Evolutionary conservation across 305 asterid genomes (phyloP), one percentile per base, ranked within the genome.

Genomic region (Andrographis paniculata): DNA sequence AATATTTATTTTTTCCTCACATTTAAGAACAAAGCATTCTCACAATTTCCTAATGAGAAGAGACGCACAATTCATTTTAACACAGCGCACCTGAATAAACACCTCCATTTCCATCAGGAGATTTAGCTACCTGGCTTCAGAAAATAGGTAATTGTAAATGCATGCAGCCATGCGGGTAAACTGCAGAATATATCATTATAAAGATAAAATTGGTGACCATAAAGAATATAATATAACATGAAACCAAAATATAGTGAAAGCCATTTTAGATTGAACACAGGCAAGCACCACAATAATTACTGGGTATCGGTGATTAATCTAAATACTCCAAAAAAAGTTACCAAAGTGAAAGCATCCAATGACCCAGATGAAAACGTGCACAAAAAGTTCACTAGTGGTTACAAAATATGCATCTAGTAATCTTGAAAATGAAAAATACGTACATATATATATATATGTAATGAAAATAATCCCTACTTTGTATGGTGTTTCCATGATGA

Each of bases 101-200:
- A 68, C 99, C 99, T 43, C 99, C 99, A 53, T 91, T 91, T 59
- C 99, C 99, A 72, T 91, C 99, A 42, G 99, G 96, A 62, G 99
- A 82, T 70, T 81, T 83, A 16, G 96, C 94, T 42, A 87, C 89
- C 99, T 91, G 84, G 79, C 39, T 63, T 77, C 48, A 60, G 52
- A 70, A 66, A 65, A 57, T 62, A 65, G 38, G 22, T 63, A 56
- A 55, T 57, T 28, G 59, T 45, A 14, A 49, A 36, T 31, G 21
- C 11, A 53, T 44, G 30, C 43, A 42, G 48, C n/a, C n/a, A n/a
- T n/a, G n/a, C n/a, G n/a, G n/a, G n/a, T n/a, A n/a, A n/a, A n/a
- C n/a, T n/a, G n/a, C n/a, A n/a, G n/a, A n/a, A n/a, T n/a, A n/a
- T n/a, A n/a, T n/a, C n/a, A n/a, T n/a, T n/a, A n/a, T n/a, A n/a